These are phyloP conservation scores for Blastobotrys parvus DNA, from an alignment of 805 yeast genomes.

Conservation along the genomic window DNA sequence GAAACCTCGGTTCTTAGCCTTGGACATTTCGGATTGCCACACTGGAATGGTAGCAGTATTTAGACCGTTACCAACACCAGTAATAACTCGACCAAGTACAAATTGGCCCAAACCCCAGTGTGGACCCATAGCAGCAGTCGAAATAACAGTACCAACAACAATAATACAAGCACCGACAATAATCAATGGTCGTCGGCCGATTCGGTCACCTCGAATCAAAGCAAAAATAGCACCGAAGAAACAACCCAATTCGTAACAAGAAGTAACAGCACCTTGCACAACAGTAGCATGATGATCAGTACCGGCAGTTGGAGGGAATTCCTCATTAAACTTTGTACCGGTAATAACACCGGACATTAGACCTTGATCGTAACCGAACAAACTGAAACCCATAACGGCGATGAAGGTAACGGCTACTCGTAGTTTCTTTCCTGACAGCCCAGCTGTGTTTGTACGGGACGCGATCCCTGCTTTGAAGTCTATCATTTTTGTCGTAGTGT, in stretches of 20 bases:
- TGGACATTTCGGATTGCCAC: conserved; percentile 72
- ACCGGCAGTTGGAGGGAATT: conserved; percentile 46
- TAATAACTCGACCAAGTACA: conserved; percentile 61
- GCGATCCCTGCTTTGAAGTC: too few species aligned
- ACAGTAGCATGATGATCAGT: conserved; percentile 42
- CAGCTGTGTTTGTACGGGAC: conserved; percentile 40
- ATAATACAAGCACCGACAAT: conserved; percentile 46
- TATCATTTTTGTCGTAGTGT: too few species aligned
- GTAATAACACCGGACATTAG: conserved; percentile 43
- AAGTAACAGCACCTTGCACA: conserved; percentile 53
- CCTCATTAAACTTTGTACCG: conserved; percentile 54
- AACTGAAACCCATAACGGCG: conserved; percentile 56
- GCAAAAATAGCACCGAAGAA: conserved; percentile 64
- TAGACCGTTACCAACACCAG: conserved; percentile 72
- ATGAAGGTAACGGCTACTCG: conserved; percentile 44
- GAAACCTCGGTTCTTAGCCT: conserved; percentile 58
- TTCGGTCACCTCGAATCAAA: conserved; percentile 49
- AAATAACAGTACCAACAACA: conserved; percentile 55
- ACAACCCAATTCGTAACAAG: conserved; percentile 62
- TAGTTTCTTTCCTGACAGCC: conserved; percentile 47
- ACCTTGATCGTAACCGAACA: conserved; percentile 78
- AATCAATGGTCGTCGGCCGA: conserved; percentile 61
- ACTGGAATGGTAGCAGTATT: conserved; percentile 78
- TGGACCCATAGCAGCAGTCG: conserved; percentile 34
- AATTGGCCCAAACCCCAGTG: conserved; percentile 50